These are phyloP conservation scores for Aphelidium insulamus DNA, from an alignment of 371 early-diverging fungal species.

Conservation along the genomic window DNA sequence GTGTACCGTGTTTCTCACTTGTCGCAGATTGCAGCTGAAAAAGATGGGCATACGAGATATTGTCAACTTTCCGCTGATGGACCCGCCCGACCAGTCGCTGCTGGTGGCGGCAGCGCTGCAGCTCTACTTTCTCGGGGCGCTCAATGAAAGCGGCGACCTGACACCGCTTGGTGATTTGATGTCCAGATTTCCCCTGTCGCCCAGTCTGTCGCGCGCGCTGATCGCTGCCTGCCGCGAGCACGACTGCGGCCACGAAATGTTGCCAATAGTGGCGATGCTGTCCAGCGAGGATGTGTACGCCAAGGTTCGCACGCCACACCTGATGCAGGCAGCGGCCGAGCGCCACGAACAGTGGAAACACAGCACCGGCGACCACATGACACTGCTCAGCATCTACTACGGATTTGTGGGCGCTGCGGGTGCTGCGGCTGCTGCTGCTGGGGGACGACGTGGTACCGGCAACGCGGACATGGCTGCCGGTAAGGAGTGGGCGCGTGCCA, in stretches of 20 bases:
- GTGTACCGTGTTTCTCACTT: too few relatives aligned
- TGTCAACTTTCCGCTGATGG: constrained; percentile 31
- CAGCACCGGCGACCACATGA: constrained; percentile 19
- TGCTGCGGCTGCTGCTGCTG: neutral
- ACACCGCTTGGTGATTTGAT: constrained; percentile 25
- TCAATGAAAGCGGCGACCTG: constrained; percentile 21
- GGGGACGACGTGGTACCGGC: too few relatives aligned
- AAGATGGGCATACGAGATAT: constrained; percentile 24
- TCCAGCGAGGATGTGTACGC: constrained; percentile 16
- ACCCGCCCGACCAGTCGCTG: constrained; percentile 20
- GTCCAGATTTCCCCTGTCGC: constrained; percentile 24
- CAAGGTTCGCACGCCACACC: constrained; percentile 10
- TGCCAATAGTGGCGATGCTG: constrained; percentile 20
- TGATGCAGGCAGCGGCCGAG: constrained; percentile 9
- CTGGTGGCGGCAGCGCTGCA: constrained; percentile 13
- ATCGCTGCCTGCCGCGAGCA: constrained; percentile 13
- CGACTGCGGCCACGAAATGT: constrained; percentile 16
- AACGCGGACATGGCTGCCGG: too few relatives aligned
- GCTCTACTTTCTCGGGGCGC: constrained; percentile 21
- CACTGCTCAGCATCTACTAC: constrained; percentile 13
- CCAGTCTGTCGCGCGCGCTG: constrained; percentile 19
- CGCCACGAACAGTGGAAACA: constrained; percentile 5
- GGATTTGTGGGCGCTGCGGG: too few relatives aligned
- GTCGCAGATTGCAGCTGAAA: constrained; percentile 22
- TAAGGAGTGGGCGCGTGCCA: constrained; percentile 3